Base-by-base conservation (phyloP, 768 basidiomycete genomes). In the Hygrophoropsis aurantiaca region DNA sequence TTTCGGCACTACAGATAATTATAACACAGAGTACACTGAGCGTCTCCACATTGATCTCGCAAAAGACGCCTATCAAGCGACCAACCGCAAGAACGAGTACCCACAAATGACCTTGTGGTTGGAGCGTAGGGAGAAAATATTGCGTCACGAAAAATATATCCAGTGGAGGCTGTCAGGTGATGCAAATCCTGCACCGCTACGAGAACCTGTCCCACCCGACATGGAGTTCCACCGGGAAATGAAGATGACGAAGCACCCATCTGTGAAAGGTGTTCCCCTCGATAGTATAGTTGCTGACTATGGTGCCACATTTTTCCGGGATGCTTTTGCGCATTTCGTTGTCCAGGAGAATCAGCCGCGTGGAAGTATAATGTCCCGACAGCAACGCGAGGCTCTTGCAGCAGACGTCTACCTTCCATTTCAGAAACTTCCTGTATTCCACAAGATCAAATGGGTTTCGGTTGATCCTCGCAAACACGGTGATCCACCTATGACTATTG, bases 41-140 rank as follows among this genome's bases (percentile, higher is more conserved):
- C 52, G 48, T 9, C 47, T 57, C 7, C 64, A 66, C 46, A 59
- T 58, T 11, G 48, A 59, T 26, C 40, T 58, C 15, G 51, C 60
- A 11, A 67, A 64, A 52, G 40, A 55, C 13, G 39, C 57, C 10
- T 58, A 54, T 30, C 13, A 13, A 30, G 58, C 67, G 5, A 67
- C 65, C 1, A 75, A 73, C 50, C 51, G 48, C n/a, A 64, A 63
- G 24, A 66, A 74, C 16, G 60, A 71, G 40, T 66, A 55, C 18
- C 13, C 48, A 5, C 72, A 74, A 47, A 74, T 74, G 73, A 68
- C 66, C 7, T 11, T 38, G 3, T 72, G 69, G 69, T 55, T 74
- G 2, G 58, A 69, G 35, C 57, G 61, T 0, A 49, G 53, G 37
- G 69, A 73, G 52, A 65, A 69, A 44, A 46, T 70, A 13, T 25